phyloP scores from a whole-genome alignment of 164 flowering plant species.

The Brasenia schreberi region DNA sequence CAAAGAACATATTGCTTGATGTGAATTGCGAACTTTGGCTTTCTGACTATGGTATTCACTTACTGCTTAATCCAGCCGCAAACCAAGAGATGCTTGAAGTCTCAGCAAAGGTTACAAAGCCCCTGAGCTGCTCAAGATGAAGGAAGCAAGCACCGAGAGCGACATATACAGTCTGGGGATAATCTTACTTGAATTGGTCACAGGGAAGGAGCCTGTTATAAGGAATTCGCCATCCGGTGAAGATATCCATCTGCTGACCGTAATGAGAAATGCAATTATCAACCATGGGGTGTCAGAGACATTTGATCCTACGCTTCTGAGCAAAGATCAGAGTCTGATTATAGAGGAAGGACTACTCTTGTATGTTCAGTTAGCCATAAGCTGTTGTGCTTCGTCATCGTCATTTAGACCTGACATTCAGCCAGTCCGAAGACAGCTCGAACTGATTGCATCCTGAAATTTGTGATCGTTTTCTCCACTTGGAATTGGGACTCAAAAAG shows the following conservation, averaged over 20 bases:
- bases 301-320: slow-evolving; percentile 40
- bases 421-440: slow-evolving; percentile 61
- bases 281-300: slow-evolving; percentile 43
- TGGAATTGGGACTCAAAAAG: too few species aligned
- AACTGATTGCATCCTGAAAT: slow-evolving; percentile 44
- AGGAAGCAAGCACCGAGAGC: slow-evolving; percentile 47
- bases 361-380: slow-evolving; percentile 75
- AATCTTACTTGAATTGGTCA: slow-evolving; percentile 68
- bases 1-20: slow-evolving; percentile 63
- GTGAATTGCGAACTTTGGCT: slow-evolving; percentile 32
- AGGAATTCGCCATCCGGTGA: slow-evolving; percentile 32
- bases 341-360: slow-evolving; percentile 46
- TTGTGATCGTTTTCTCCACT: slow-evolving; percentile 3
- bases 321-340: slow-evolving; percentile 18
- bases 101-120: slow-evolving; percentile 77
- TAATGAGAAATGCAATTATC: slow-evolving; percentile 51
- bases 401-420: slow-evolving; percentile 58
- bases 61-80: slow-evolving; percentile 52
- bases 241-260: slow-evolving; percentile 45
- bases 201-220: slow-evolving; percentile 58
- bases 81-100: slow-evolving; percentile 76
- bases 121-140: slow-evolving; percentile 91
- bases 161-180: slow-evolving; percentile 86
- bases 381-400: slow-evolving; percentile 87
- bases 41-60: slow-evolving; percentile 70